phyloP scores from a whole-genome alignment of 106 monocot genomes.

The Dendrobium huoshanense region DNA sequence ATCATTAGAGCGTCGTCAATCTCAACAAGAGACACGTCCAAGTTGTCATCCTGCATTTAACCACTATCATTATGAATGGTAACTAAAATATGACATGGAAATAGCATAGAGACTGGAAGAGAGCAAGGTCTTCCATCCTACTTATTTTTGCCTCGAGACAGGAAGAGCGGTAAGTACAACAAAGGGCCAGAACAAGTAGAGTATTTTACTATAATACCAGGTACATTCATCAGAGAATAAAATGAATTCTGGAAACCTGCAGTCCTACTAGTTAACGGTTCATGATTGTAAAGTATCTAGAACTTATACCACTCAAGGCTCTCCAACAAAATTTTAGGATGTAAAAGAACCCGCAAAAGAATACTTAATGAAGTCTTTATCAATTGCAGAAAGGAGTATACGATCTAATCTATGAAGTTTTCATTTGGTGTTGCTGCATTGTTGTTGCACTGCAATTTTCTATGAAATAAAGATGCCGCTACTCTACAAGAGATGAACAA shows the following conservation, averaged over 20 bases:
- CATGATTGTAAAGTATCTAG: not conserved
- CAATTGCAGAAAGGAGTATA: no score
- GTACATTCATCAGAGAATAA: not conserved
- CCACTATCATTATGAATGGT: not conserved
- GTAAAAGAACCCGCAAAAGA: no score
- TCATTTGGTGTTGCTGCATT: no score
- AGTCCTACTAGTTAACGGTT: not conserved
- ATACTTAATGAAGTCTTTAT: no score
- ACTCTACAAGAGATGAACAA: no score
- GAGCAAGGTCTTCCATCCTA: not conserved
- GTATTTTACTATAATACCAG: not conserved
- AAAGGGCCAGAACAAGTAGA: not conserved
- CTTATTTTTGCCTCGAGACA: not conserved
- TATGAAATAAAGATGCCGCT: no score
- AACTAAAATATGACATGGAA: not conserved
- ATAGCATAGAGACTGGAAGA: not conserved
- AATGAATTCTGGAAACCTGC: not conserved
- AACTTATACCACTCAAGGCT: not conserved
- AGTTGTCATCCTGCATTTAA: slow-evolving; percentile 64
- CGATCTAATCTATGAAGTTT: no score
- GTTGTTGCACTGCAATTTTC: no score
- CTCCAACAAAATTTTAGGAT: not conserved
- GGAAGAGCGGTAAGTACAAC: not conserved
- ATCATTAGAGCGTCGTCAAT: slow-evolving; percentile 88
- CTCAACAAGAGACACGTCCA: slow-evolving; percentile 77